phyloP scores from a whole-genome alignment of 495 filamentous ascomycete genomes.

The Cercophora samala region DNA sequence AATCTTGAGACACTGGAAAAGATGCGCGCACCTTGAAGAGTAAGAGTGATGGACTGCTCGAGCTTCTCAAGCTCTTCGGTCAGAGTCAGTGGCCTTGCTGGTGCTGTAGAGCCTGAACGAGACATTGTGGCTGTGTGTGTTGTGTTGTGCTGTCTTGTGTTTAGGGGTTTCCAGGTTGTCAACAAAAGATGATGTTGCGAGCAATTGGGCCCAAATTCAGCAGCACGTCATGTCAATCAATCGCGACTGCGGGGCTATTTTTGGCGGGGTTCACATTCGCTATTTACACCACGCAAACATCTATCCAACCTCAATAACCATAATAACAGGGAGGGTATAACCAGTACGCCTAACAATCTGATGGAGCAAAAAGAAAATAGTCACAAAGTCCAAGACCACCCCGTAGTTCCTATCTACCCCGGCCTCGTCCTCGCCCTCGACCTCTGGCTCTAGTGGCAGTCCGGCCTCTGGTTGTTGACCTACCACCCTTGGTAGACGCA shows the following conservation, averaged over 20 bases:
- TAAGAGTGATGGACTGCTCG: conserved; percentile 94
- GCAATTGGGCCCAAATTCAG: not conserved
- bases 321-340: not conserved
- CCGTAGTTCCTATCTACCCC: conserved; percentile 28
- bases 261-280: conserved; percentile 15
- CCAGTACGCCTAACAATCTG: not conserved
- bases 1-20: not conserved
- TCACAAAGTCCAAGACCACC: not conserved
- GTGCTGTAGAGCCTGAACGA: conserved; percentile 47
- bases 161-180: conserved; percentile 17
- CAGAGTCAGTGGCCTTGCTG: conserved; percentile 63
- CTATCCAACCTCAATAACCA: not conserved
- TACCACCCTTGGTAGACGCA: conserved; percentile 21
- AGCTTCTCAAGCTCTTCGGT: conserved; percentile 95
- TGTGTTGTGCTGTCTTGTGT: conserved; percentile 2
- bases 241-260: conserved; percentile 19
- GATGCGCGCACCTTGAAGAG: conserved; percentile 69
- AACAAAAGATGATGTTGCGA: conserved; percentile 16
- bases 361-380: not conserved
- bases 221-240: conserved; percentile 13
- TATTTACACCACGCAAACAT: not conserved
- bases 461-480: conserved; percentile 28
- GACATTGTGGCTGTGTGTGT: conserved; percentile 37
- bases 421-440: conserved; percentile 28
- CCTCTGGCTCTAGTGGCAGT: conserved; percentile 16